Evolutionary conservation across 495 filamentous ascomycete species (phyloP), one percentile per base, ranked within the genome.

Genomic region (Parathielavia hyrcaniae): DNA sequence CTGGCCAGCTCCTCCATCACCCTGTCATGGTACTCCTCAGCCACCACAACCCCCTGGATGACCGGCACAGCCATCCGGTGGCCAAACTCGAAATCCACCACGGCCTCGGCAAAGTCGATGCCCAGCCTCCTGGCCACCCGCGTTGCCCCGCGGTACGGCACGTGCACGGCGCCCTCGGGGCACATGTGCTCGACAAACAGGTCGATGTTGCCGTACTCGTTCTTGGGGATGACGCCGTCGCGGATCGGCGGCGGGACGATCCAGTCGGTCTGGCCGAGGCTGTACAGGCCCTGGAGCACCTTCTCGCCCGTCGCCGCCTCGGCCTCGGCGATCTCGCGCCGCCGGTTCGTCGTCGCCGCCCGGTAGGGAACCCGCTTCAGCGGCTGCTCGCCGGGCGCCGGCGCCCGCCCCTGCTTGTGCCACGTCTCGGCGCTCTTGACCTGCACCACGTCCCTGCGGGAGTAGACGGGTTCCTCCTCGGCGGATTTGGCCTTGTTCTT

Each of bases 141-240:
- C 41, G 83, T 85, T 0, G 85, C 86, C 5, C 90, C 88, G 39
- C 86, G 81, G 46, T 85, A 82, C 0, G 87, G 88, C 19, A 99
- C 77, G 69, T 99, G 93, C 12, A 87, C 79, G 7, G 92, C 91
- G n/a, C 80, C 93, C 44, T 75, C 64, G 2, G 93, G 93, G 17
- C 96, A 85, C 92, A 99, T 97, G 54, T 86, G 89, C 46, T 89
- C 86, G 4, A 87, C 91, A 66, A 91, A 99, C 61, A 96, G 84
- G 71, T 99, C 95, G 60, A 97, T 97, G 68, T 99, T 99, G 9
- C 92, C 91, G 65, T 90, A 99, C 39, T 86, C 83, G 65, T 99
- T 99, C 71, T 89, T 92, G 6, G 92, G 95, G 52, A 99, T 96
- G 8, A 85, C 75, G 5, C 93, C 95, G 64, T 96, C 80, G 40